Evolutionary conservation across 139 green algal species (phyloP).

Genomic region (Tetraselmis striata): DNA sequence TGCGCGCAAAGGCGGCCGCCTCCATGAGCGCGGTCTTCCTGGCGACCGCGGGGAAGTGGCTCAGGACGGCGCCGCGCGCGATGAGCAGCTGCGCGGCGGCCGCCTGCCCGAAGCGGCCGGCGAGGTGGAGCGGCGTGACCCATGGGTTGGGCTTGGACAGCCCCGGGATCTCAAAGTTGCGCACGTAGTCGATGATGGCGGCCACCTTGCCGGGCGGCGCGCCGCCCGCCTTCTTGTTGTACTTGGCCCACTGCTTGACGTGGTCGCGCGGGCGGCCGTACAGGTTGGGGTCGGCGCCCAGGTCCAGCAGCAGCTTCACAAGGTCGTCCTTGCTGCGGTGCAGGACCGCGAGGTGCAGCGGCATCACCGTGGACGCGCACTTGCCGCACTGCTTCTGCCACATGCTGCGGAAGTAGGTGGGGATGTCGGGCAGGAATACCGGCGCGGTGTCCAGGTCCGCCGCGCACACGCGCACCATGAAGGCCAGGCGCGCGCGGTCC

Average conservation of each 20-base stretch:
- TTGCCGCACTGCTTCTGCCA: constrained; percentile 21
- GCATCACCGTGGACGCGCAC: constrained; percentile 2
- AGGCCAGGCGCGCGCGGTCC: background rate
- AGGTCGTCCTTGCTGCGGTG: background rate
- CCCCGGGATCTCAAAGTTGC: constrained; percentile 22
- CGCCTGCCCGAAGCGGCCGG: constrained; percentile 24
- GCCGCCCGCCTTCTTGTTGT: background rate
- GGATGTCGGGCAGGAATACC: constrained; percentile 27
- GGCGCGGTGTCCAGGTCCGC: constrained; percentile 15
- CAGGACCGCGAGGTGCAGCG: constrained; percentile 23
- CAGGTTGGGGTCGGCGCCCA: constrained; percentile 28
- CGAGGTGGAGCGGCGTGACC: constrained; percentile 29
- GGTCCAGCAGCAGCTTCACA: constrained; percentile 23
- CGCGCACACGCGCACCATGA: constrained; percentile 2
- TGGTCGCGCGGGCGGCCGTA: background rate
- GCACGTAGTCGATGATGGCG: constrained; percentile 14
- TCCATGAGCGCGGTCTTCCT: constrained; percentile 26
- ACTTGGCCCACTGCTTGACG: background rate
- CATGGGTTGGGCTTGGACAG: constrained; percentile 15
- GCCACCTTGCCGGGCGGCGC: background rate
- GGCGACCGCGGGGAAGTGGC: constrained; percentile 9
- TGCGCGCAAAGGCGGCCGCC: constrained; percentile 20
- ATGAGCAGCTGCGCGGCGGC: constrained; percentile 16
- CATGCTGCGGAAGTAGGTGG: constrained; percentile 13
- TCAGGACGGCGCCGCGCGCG: constrained; percentile 6